Base-by-base conservation (phyloP, 257 asterid genomes). In the Nyctanthes arbortristis region DNA sequence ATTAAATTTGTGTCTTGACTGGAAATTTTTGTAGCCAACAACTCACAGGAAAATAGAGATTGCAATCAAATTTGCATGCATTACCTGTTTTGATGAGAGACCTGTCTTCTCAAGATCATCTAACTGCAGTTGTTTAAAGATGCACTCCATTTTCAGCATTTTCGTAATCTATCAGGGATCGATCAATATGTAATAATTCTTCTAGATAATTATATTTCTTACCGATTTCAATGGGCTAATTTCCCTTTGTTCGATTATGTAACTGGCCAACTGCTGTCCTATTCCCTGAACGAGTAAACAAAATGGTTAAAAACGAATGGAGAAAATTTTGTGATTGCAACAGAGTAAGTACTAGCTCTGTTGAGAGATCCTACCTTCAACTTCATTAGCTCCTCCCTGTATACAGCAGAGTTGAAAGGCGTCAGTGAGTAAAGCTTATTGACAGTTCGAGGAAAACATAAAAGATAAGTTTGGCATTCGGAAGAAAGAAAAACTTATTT, bases 11-110 rank as follows among this genome's bases (percentile, higher is more conserved):
- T 6, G 4, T 6, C 61, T 37, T 5, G 4, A 14, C 20, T 31
- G 11, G 12, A 2, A 7, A n/a, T n/a, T 71, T 61, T 24, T 49
- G 65, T 6, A 12, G 47, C 43, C 18, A n/a, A 55, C 3, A 13
- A 30, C 49, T 25, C n/a, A 3, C 7, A 31, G 35, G 57, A 40
- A 35, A 27, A 45, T 6, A 2, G 3, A 56, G 31, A 6, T 4
- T 43, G 52, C 24, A 43, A 4, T 43, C 54, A 43, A 16, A 43
- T 43, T 7, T n/a, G 30, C 52, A n/a, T 24, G 25, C 35, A 18
- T 59, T 80, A 90, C 98, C 96, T 93, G 97, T 72, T 89, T 93
- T 7, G 89, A 69, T 25, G 98, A 84, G 65, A 90, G 87, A 24
- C 98, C 97, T 4, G 78, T 68, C 82, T 93, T 93, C 84, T 85